Percentiles rank a stretch among this genome's conserved stretches.
These are phyloP conservation scores for Globisporangium mamillatum DNA, from an alignment of 352 stramenopile genomes.

Conservation along the genomic window DNA sequence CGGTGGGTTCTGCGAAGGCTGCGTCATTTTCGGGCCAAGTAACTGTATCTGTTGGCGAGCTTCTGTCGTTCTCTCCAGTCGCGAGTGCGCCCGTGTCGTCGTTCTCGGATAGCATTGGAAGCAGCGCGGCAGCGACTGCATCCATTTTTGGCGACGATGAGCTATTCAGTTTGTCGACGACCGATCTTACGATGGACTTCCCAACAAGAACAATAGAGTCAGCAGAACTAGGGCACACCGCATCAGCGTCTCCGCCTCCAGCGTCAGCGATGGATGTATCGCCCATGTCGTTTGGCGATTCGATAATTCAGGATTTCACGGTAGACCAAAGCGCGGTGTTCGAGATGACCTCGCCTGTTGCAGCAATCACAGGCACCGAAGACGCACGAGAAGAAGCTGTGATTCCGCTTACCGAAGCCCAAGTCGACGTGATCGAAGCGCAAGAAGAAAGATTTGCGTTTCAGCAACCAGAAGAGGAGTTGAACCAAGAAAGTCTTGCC, in stretches of 20 bases:
- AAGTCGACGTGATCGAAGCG: neutral
- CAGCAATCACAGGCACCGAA: neutral
- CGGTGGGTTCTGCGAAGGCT: neutral
- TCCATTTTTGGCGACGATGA: constrained; percentile 32
- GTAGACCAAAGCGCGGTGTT: neutral
- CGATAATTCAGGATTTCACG: constrained; percentile 7
- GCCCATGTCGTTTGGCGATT: neutral
- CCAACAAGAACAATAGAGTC: neutral
- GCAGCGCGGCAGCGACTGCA: constrained; percentile 12
- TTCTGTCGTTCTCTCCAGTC: constrained; percentile 68
- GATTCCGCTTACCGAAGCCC: neutral
- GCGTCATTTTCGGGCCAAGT: constrained; percentile 19
- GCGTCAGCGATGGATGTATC: neutral
- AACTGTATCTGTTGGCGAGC: constrained; percentile 27
- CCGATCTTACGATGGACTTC: constrained; percentile 14
- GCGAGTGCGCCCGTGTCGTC: constrained; percentile 11
- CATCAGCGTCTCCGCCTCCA: neutral
- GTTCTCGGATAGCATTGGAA: constrained; percentile 29
- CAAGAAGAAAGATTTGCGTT: neutral
- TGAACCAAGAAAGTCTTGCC: neutral
- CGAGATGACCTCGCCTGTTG: neutral
- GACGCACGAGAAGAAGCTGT: neutral
- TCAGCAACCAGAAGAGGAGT: neutral
- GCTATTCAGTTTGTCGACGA: constrained; percentile 24
- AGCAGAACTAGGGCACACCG: neutral